Evolutionary conservation across 306 rosid species (phyloP).

Genomic region (Clitoria ternatea): DNA sequence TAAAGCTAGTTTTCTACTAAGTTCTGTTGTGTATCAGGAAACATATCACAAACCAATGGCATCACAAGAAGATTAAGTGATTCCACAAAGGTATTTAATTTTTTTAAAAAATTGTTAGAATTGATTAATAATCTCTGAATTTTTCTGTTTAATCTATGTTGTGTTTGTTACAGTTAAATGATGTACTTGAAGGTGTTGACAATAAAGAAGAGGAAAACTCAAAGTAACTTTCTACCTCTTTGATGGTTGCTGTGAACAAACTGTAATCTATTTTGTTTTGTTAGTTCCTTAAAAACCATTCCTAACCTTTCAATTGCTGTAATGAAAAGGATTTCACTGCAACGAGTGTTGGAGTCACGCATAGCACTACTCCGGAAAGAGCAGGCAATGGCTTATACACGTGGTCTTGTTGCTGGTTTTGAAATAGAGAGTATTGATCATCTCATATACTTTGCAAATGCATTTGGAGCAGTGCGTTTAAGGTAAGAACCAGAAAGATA

Average conservation of each 20-base stretch:
- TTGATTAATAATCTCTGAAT: background rate
- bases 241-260: conserved; percentile 16
- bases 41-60: conserved; percentile 29
- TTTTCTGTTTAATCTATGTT: conserved; percentile 7
- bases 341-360: conserved; percentile 49
- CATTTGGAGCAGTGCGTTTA: conserved; percentile 69
- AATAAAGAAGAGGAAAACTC: conserved; percentile 49
- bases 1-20: conserved; percentile 20
- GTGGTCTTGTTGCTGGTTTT: conserved; percentile 65
- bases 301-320: conserved; percentile 23
- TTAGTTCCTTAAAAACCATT: conserved; percentile 4
- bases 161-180: conserved; percentile 39
- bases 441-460: conserved; percentile 54
- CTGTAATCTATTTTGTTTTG: conserved; percentile 3
- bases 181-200: conserved; percentile 29
- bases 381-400: conserved; percentile 76
- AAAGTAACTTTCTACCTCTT: conserved; percentile 40
- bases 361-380: conserved; percentile 51
- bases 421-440: conserved; percentile 46
- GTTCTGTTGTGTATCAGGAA: conserved; percentile 24
- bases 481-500: conserved; percentile 37
- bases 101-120: background rate
- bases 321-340: conserved; percentile 45
- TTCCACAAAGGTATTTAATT: conserved; percentile 31
- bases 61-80: conserved; percentile 37